Conservation (phyloP, 345 rosid species). For the Linum trigynum region DNA sequence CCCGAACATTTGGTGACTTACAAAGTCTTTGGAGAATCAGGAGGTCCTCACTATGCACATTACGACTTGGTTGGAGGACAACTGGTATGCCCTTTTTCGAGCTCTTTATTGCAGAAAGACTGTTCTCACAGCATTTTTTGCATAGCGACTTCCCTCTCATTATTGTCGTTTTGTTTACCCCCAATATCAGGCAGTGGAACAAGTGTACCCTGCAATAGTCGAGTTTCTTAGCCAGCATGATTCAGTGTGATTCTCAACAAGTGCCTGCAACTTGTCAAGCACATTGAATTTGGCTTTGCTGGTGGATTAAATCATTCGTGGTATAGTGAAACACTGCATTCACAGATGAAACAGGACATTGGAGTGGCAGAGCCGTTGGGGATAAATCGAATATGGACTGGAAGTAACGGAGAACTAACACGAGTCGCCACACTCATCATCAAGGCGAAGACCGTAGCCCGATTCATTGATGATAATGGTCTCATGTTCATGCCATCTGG, state of each 20-base stretch:
- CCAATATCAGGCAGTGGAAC: conserved; percentile 74
- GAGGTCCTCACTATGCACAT: conserved; percentile 66
- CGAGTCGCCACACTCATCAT: too few species aligned
- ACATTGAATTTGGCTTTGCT: not conserved
- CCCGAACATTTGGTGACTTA: conserved; percentile 48
- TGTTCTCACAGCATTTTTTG: conserved; percentile 7
- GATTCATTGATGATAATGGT: too few species aligned
- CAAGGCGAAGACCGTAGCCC: too few species aligned
- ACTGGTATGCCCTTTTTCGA: conserved; percentile 34
- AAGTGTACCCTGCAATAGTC: conserved; percentile 73
- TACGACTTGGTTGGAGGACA: conserved; percentile 72
- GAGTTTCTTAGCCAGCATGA: conserved; percentile 59
- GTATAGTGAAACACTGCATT: not conserved
- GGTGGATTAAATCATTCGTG: not conserved
- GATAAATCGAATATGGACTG: too few species aligned
- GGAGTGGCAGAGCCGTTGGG: not conserved
- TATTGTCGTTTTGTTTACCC: conserved; percentile 2
- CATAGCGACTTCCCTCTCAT: conserved; percentile 1
- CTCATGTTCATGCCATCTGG: too few species aligned
- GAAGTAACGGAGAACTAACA: too few species aligned
- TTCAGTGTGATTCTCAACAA: conserved; percentile 18
- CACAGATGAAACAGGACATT: not conserved
- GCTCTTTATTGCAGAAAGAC: not conserved
- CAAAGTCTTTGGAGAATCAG: conserved; percentile 49
- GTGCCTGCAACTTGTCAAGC: not conserved